Percentiles rank a stretch among this genome's conserved stretches.
Evolutionary conservation across 176 grass and related monocot species (phyloP).

Genomic region (Eleusine coracana): DNA sequence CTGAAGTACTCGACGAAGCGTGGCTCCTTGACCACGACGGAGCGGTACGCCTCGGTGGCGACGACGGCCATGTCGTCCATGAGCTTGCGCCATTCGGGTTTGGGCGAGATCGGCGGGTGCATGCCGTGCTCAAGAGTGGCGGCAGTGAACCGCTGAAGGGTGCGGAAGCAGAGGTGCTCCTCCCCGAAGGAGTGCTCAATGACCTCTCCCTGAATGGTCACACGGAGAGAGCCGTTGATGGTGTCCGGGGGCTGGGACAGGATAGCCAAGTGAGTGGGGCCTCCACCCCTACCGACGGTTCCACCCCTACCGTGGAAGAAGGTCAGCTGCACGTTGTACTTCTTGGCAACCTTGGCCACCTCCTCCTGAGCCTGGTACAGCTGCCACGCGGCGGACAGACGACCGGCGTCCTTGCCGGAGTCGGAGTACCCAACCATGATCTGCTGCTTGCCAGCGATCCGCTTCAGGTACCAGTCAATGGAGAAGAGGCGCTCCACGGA

Average conservation of each 20-base stretch:
- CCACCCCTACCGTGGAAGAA: slow-evolving; percentile 85
- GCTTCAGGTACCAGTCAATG: slow-evolving; percentile 69
- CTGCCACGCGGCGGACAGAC: slow-evolving; percentile 80
- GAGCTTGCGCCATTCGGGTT: slow-evolving; percentile 74
- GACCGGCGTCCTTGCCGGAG: slow-evolving; percentile 92
- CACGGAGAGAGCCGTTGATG: slow-evolving; percentile 76
- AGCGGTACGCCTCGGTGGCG: slow-evolving; percentile 71
- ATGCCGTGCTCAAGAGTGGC: slow-evolving; percentile 94
- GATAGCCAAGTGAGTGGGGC: slow-evolving; percentile 83
- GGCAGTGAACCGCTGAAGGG: slow-evolving; percentile 78
- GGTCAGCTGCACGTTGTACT: slow-evolving; percentile 70
- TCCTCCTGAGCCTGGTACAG: slow-evolving; percentile 85
- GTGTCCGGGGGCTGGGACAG: slow-evolving; percentile 92
- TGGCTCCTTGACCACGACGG: slow-evolving; percentile 63
- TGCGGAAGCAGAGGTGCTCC: slow-evolving; percentile 79
- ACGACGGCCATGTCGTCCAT: slow-evolving; percentile 85
- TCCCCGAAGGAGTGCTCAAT: slow-evolving; percentile 87
- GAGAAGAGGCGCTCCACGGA: slow-evolving; percentile 65
- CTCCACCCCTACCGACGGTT: slow-evolving; percentile 80
- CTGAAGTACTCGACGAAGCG: slow-evolving; percentile 89
- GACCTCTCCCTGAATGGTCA: slow-evolving; percentile 90
- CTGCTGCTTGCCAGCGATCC: slow-evolving; percentile 77
- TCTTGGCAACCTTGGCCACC: slow-evolving; percentile 64
- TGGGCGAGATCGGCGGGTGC: slow-evolving; percentile 72
- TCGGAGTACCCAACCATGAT: slow-evolving; percentile 96